phyloP scores from a whole-genome alignment of 345 rosid species.

The Corchorus olitorius region DNA sequence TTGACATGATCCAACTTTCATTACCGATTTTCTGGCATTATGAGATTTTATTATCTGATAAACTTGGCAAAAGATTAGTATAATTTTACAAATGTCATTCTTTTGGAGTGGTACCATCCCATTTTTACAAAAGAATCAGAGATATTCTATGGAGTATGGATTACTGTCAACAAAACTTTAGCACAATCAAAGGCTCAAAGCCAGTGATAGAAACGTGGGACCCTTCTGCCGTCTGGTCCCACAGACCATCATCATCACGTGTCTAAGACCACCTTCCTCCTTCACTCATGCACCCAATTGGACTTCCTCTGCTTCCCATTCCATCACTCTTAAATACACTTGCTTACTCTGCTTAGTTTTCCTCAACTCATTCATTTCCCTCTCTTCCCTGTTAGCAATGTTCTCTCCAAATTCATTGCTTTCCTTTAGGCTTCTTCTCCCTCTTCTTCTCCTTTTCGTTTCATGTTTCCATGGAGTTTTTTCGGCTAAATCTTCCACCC shows the following conservation, averaged over 20 bases:
- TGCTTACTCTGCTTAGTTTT: neutral
- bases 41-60: too few relatives aligned
- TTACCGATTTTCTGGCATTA: too few relatives aligned
- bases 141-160: too few relatives aligned
- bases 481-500: conserved; percentile 32
- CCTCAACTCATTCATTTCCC: neutral
- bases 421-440: neutral
- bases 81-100: too few relatives aligned
- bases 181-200: neutral
- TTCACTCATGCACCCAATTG: conserved; percentile 14
- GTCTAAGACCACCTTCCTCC: neutral
- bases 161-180: neutral
- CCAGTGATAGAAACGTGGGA: neutral
- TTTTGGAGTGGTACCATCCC: too few relatives aligned
- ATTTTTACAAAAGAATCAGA: neutral
- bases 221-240: neutral
- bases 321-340: neutral
- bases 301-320: too few relatives aligned
- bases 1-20: too few relatives aligned
- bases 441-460: conserved; percentile 34
- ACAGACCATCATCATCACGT: conserved; percentile 16
- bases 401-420: conserved; percentile 5
- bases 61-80: too few relatives aligned
- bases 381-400: conserved; percentile 21
- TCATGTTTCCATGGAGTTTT: conserved; percentile 34